phyloP scores from a whole-genome alignment of 768 basidiomycete genomes.

The Suillus variegatus region DNA sequence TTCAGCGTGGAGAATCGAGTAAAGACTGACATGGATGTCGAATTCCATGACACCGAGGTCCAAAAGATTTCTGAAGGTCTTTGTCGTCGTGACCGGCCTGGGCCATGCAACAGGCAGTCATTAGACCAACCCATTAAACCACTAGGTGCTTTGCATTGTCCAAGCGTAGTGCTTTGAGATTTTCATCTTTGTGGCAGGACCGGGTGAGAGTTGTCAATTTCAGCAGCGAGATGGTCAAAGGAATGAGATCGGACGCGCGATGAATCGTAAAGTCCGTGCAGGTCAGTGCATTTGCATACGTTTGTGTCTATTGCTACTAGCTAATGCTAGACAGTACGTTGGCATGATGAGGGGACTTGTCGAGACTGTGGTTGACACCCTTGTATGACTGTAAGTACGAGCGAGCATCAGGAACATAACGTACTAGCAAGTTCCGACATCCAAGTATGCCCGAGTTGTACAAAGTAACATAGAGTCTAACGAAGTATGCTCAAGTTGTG shows the following conservation, averaged over 20 bases:
- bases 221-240: too few species aligned
- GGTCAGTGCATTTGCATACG: not conserved
- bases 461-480: too few species aligned
- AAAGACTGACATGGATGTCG: too few species aligned
- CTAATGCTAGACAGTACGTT: not conserved
- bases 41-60: not conserved
- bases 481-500: too few species aligned
- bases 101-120: not conserved
- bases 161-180: not conserved
- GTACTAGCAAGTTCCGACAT: not conserved
- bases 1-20: not conserved
- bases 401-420: not conserved
- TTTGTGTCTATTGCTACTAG: not conserved
- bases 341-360: not conserved
- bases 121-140: not conserved
- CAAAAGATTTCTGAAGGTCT: not conserved
- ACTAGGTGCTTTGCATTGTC: not conserved
- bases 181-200: not conserved
- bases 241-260: not conserved
- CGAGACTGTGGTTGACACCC: not conserved
- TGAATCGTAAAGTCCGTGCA: not conserved
- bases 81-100: not conserved
- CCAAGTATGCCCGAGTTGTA: not conserved
- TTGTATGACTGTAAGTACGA: not conserved
- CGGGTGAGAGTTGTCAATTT: not conserved